These are phyloP conservation scores for Chlorella sp. DNA, from an alignment of 139 green algal species.

Conservation along the genomic window DNA sequence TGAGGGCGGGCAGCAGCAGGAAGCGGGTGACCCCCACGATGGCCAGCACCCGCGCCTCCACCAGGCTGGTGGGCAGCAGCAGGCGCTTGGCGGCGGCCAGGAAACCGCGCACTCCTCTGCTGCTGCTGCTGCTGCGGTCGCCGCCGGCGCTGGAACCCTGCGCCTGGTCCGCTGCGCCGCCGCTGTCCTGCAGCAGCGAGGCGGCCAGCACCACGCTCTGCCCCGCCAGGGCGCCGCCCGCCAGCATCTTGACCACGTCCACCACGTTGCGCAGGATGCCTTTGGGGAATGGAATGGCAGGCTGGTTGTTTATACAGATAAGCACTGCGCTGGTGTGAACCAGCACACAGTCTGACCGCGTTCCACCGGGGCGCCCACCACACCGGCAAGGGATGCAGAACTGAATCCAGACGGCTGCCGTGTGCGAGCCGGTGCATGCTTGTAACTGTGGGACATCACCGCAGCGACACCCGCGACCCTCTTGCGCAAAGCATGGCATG, in stretches of 20 bases:
- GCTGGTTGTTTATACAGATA: too few species aligned
- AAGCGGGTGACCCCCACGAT: conserved; percentile 47
- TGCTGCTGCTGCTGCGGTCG: background rate
- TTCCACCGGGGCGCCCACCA: too few species aligned
- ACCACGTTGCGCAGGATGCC: conserved; percentile 28
- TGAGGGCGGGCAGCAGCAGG: conserved; percentile 48
- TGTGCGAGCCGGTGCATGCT: background rate
- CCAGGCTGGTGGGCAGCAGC: conserved; percentile 4
- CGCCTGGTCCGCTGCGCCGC: background rate
- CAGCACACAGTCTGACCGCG: too few species aligned
- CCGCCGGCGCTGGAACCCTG: background rate
- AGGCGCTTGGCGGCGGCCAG: background rate
- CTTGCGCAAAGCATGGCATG: too few species aligned
- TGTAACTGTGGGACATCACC: background rate
- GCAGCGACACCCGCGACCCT: too few species aligned
- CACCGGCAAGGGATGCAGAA: too few species aligned
- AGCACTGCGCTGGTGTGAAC: too few species aligned
- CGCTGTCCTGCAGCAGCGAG: conserved; percentile 36
- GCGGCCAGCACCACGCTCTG: conserved; percentile 68
- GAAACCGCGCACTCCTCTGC: background rate
- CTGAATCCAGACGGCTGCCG: background rate
- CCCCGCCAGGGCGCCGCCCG: conserved; percentile 54
- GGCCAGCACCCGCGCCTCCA: conserved; percentile 46
- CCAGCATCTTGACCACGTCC: conserved; percentile 52
- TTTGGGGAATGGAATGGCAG: too few species aligned